Base-by-base conservation (phyloP, 2,329 filamentous ascomycete species). In the Fusarium gaditjirri region DNA sequence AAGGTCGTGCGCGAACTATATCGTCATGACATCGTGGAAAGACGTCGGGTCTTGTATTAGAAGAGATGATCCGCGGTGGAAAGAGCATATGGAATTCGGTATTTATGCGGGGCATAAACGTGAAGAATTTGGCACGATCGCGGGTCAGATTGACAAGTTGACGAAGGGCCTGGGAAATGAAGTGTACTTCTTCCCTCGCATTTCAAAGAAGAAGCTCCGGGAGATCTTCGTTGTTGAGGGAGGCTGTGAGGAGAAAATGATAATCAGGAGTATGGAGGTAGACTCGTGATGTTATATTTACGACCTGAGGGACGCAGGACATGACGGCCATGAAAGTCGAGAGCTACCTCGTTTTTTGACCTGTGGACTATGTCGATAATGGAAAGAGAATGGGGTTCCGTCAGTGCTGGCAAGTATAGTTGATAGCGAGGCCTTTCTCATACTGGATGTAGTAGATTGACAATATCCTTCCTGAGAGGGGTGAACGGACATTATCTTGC, bases 101-200 rank as follows among this genome's bases (percentile, higher is more conserved):
- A 2, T 9, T 11, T 17, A 36, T 8, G 47, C 23, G n/a, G 13
- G 17, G 1, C 47, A 52, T 21, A 25, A 6, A 10, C 23, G 47
- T 14, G 8, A 6, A 8, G 16, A 19, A 23, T 13, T 27, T 14
- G 47, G 47, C 10, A 16, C 2, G 6, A 14, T 52, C 9, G 47
- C 47, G 13, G 23, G 5, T 4, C 23, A 36, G 47, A 52, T 36
- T 52, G 47, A 52, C 4, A n/a, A 16, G 16, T 52, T 52, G 47
- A 21, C 6, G 17, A 52, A 13, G 33, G 47, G 17, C 9, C 0
- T 13, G 4, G 1, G 6, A 13, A 10, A 6, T 13, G 13, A 8
- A 2, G 23, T 11, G 5, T 3, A 52, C 13, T 36, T 27, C 31
- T 52, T 35, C 5, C 33, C 47, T 16, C 9, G 14, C 4, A 27